Conservation (phyloP, 371 early-diverging fungal genomes). For the Lichtheimia ramosa region DNA sequence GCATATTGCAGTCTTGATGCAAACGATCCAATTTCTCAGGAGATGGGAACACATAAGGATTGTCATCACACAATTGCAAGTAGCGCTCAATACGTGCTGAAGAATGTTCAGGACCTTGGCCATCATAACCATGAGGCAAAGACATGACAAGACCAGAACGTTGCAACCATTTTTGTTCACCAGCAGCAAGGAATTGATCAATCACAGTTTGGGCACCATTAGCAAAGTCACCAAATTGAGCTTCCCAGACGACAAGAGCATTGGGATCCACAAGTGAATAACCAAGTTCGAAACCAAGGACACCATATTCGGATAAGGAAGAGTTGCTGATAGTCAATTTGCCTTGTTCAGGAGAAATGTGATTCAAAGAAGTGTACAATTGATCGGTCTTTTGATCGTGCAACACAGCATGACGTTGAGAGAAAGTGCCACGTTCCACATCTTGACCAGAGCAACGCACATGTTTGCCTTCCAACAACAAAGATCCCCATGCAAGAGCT, state of each 20-base stretch:
- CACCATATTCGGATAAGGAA: conserved; percentile 94
- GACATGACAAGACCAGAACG: conserved; percentile 90
- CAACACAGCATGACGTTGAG: conserved; percentile 94
- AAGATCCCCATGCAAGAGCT: conserved; percentile 89
- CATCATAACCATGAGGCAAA: conserved; percentile 97
- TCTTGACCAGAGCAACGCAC: conserved; percentile 95
- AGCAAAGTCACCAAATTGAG: conserved; percentile 97
- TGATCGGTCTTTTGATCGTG: conserved; percentile 85
- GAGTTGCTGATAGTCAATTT: conserved; percentile 93
- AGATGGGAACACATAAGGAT: conserved; percentile 84
- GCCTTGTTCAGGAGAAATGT: conserved; percentile 82
- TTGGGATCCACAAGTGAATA: conserved; percentile 93
- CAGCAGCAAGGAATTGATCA: conserved; percentile 94
- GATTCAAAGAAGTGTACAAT: conserved; percentile 78
- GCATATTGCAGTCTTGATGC: conserved; percentile 97
- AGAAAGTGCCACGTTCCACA: conserved; percentile 98
- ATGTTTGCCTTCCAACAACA: conserved; percentile 88
- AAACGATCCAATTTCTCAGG: conserved; percentile 81
- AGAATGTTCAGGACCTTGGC: conserved; percentile 97
- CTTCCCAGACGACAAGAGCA: conserved; percentile 95
- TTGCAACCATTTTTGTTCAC: conserved; percentile 97
- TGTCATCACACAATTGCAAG: conserved; percentile 92
- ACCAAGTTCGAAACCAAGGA: conserved; percentile 96
- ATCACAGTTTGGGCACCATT: conserved; percentile 97
- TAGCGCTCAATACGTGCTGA: conserved; percentile 94